Evolutionary conservation across 2,329 filamentous ascomycete species (phyloP), one percentile per base, ranked within the genome.

Genomic region (Trichophyton verrucosum): DNA sequence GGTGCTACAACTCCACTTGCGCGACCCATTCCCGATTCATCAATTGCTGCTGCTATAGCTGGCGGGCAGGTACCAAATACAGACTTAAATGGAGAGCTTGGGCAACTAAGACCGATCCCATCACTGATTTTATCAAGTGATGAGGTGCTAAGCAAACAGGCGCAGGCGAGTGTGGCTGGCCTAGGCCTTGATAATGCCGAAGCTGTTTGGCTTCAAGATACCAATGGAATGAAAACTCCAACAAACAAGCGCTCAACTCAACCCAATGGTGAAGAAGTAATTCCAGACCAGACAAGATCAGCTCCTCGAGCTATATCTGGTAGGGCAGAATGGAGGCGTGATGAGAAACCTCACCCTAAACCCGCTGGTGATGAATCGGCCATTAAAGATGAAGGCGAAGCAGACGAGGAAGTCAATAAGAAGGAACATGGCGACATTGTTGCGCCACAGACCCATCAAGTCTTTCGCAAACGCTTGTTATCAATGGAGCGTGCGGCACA

Each of bases 1-100:
- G 82, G 81, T 64, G 75, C 82, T 68, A 76, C 80, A 15, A 83
- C 81, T 17, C 81, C 81, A 30, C 74, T 82, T 59, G 81, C 78
- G 4, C 73, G 76, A 60, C 80, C 81, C 40, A 64, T 76, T n/a
- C 72, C 72, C 22, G 74, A 76, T 63, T 72, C 74, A n/a, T 70
- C 75, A 15, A 65, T 71, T 58, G 67, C 67, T 6, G 71, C 66
- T 17, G 67, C 66, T 59, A 46, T 27, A 17, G 68, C 65, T 33
- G 70, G 69, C 59, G 65, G 66, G 42, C 66, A 66, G 36, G 70
- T 69, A 15, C 68, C 68, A 17, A 68, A 68, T 47, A 66, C 67
- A 33, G 70, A 70, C 15, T 58, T 73, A 20, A 70, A 71, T 17
- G 71, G 74, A 20, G 71, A 71, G 30, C 66, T 72, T 20, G 67